Evolutionary conservation across 176 grass and related monocot genomes (phyloP), one percentile per base, ranked within the genome.

Genomic region (Aegilops sharonensis): DNA sequence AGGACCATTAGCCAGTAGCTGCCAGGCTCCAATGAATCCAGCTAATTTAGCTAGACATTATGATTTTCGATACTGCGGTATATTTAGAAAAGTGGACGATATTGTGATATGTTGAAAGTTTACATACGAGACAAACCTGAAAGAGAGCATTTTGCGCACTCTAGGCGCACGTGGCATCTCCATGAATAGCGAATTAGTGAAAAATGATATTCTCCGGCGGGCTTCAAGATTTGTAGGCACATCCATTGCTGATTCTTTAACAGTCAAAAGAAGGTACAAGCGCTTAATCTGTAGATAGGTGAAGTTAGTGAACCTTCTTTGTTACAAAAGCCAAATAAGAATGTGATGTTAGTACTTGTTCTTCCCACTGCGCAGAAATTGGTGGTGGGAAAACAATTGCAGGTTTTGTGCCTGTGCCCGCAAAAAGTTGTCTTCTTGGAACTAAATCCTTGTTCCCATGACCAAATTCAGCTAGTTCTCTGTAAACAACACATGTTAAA

Each of bases 111-210:
- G 5, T 69, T 59, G 71, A 35, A 69, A 63, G 63, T 43, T 84
- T 37, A 57, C 88, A 71, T 31, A 79, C 18, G 59, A 78, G 50
- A 86, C 78, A 66, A 89, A 98, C 96, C 96, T 98, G 91, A 95
- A 98, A 72, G 96, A 94, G n/a, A 98, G 81, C 96, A 98, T 98
- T 90, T 98, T 98, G 59, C 91, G 84, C 69, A 98, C 91, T 78
- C 90, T 87, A 89, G 96, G 96, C 64, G 96, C 96, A 67, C 91
- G 91, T 73, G 96, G 96, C 84, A 98, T 98, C 68, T 95, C 93
- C 96, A 98, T 98, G 87, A 98, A 98, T 69, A 98, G 86, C 67
- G 96, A 98, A 86, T 98, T 98, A 79, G 96, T 92, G 69, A 98
- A 98, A 87, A 98, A 95, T 82, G 93, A 90, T 87, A 98, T 98